Base-by-base conservation (phyloP, 306 rosid species). In the Boehmeria nivea region DNA sequence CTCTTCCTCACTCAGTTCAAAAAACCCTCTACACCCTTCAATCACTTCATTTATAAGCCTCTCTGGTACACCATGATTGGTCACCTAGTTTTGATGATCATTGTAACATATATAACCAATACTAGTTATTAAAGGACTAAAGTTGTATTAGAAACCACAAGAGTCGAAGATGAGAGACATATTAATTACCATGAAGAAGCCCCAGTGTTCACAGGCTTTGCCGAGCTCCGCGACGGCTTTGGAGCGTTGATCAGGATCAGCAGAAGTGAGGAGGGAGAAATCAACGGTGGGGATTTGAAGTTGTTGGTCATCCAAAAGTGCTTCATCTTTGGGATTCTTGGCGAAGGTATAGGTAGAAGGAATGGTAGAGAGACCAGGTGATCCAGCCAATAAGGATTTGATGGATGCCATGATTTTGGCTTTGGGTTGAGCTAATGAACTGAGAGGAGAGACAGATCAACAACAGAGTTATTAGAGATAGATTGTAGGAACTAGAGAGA, bases 201-300 rank as follows among this genome's bases (percentile, higher is more conserved):
- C 86, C 86, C 86, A 81, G 4, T 81, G 71, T 4, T 72, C 65
- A 42, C 86, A 81, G 5, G 86, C 75, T n/a, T 60, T 39, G 0
- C 68, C 80, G 0, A 81, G 76, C 37, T 73, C 55, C 18, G 58
- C 55, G 60, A 67, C 62, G 59, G 49, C 66, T 27, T 22, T 60
- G 37, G 71, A 67, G 1, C 76, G 60, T 8, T 60, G 69, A 12
- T 5, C 21, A 4, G 71, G 59, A 38, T 76, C 22, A 17, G 60
- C 13, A 19, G 80, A 73, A 50, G 60, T 64, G 27, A 81, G 76
- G 3, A 62, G 54, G 12, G 73, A 70, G 60, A 70, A 73, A 58
- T 81, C 83, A 24, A 76, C 56, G 9, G 38, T 67, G 9, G 86
- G 86, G 66, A 81, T 36, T 4, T 31, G 36, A 31, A 31, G 36